These are phyloP conservation scores for Dioszegia hungarica DNA, from an alignment of 768 basidiomycete species.

Conservation along the genomic window DNA sequence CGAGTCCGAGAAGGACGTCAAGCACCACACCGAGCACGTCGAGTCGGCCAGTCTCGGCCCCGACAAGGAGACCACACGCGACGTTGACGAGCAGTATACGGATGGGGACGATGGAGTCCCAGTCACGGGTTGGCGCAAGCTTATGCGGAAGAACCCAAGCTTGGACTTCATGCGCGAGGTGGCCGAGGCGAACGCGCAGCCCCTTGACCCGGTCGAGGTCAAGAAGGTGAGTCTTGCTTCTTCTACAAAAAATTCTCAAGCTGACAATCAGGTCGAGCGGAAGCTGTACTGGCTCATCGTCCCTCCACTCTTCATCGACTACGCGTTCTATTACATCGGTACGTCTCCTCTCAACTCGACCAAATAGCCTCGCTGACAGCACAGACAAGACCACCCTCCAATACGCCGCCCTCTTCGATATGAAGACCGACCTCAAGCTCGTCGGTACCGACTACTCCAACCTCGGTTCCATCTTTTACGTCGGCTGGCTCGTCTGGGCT, in stretches of 20 bases:
- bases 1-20: conserved; percentile 7
- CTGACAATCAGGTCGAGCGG: conserved; percentile 26
- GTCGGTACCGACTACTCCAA: conserved; percentile 48
- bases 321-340: conserved; percentile 33
- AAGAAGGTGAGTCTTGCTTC: conserved; percentile 17
- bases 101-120: conserved; percentile 20
- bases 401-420: conserved; percentile 43
- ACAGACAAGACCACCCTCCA: conserved; percentile 30
- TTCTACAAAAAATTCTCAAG: no score
- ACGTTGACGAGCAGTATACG: conserved; percentile 18
- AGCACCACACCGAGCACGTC: conserved; percentile 20
- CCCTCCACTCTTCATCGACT: conserved; percentile 31
- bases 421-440: conserved; percentile 49
- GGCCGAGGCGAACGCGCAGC: conserved; percentile 20
- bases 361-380: background rate
- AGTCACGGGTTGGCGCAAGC: conserved; percentile 20
- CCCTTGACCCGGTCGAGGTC: conserved; percentile 32
- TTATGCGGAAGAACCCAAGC: conserved; percentile 29
- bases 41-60: conserved; percentile 20
- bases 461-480: conserved; percentile 38
- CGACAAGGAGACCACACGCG: conserved; percentile 4
- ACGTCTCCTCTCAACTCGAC: background rate
- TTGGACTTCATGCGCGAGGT: conserved; percentile 31
- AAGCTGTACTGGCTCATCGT: conserved; percentile 39
- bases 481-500: conserved; percentile 52